phyloP scores from a whole-genome alignment of 2,329 filamentous ascomycete genomes.

The Sclerotiophoma versabilis region DNA sequence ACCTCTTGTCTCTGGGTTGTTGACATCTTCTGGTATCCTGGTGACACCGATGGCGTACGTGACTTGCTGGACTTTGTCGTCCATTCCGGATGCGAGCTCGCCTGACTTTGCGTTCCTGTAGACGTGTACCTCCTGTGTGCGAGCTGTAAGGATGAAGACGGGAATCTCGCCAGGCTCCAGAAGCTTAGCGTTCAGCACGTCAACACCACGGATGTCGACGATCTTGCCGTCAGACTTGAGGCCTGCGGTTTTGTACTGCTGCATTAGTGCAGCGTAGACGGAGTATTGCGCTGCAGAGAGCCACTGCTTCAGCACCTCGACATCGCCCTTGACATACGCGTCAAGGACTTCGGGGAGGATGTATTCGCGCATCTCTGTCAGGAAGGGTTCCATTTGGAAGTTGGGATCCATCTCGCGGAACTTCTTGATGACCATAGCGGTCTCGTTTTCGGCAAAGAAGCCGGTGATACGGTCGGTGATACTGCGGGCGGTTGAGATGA shows the following conservation, averaged over 20 bases:
- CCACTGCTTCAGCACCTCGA: conserved; percentile 91
- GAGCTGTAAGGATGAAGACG: conserved; percentile 95
- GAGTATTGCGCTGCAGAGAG: conserved; percentile 95
- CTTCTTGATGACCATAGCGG: conserved; percentile 95
- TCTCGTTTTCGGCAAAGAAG: conserved; percentile 99
- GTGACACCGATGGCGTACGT: conserved; percentile 98
- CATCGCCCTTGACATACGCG: conserved; percentile 96
- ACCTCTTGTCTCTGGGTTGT: conserved; percentile 93
- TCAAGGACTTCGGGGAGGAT: conserved; percentile 97
- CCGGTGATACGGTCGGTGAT: conserved; percentile 92
- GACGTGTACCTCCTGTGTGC: conserved; percentile 97
- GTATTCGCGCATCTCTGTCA: conserved; percentile 95
- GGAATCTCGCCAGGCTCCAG: conserved; percentile 87
- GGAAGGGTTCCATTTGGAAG: conserved; percentile 94
- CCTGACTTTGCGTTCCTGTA: conserved; percentile 91
- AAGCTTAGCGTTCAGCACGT: conserved; percentile 81
- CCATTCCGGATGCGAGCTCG: conserved; percentile 93
- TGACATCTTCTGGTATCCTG: conserved; percentile 90
- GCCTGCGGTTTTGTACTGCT: conserved; percentile 92
- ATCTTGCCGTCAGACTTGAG: conserved; percentile 95
- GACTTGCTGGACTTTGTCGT: conserved; percentile 97
- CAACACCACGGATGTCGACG: conserved; percentile 92
- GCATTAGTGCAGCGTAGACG: conserved; percentile 94
- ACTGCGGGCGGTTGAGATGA: conserved; percentile 89
- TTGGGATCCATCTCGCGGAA: conserved; percentile 94